A percentile compares a stretch with the other conserved stretches of the same genome.
Evolutionary conservation across 2,329 filamentous ascomycete species (phyloP).

Genomic region (Pyricularia grisea): DNA sequence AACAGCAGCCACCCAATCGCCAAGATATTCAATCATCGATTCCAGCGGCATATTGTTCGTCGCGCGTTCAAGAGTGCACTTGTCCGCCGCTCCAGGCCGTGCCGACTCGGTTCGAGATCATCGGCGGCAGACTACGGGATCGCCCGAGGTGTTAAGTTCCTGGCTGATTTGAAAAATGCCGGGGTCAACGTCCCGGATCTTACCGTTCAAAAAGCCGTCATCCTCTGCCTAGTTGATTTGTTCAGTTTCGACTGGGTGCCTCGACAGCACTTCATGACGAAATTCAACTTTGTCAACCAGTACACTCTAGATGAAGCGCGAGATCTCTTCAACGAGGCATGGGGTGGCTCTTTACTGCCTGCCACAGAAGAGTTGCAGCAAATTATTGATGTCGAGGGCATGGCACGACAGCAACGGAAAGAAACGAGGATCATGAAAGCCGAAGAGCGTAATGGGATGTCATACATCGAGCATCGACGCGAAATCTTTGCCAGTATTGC

Average conservation of each 20-base stretch:
- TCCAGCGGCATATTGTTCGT: slow-evolving; percentile 31
- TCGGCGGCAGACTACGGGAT: slow-evolving; percentile 16
- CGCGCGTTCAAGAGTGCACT: slow-evolving; percentile 34
- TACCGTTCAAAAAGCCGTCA: slow-evolving; percentile 17
- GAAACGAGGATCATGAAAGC: background rate
- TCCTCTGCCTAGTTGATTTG: slow-evolving; percentile 21
- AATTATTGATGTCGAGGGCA: slow-evolving; percentile 12
- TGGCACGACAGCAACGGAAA: slow-evolving; percentile 8
- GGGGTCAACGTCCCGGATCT: slow-evolving; percentile 17
- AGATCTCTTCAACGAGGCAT: slow-evolving; percentile 24
- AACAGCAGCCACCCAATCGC: slow-evolving; percentile 36
- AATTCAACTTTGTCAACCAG: slow-evolving; percentile 11
- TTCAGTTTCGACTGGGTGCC: slow-evolving; percentile 19
- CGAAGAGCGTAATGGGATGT: background rate
- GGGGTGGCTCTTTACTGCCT: slow-evolving; percentile 24
- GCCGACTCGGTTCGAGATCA: background rate
- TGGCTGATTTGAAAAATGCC: slow-evolving; percentile 21
- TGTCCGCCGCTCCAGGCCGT: slow-evolving; percentile 10
- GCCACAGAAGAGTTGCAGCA: slow-evolving; percentile 15
- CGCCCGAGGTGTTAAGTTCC: slow-evolving; percentile 20
- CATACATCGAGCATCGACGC: background rate
- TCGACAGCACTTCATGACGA: slow-evolving; percentile 11
- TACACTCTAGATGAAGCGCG: slow-evolving; percentile 23
- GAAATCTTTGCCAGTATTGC: background rate
- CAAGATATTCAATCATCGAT: slow-evolving; percentile 29